Evolutionary conservation across 306 rosid genomes (phyloP), one percentile per base, ranked within the genome.

Genomic region (Ormosia emarginata): DNA sequence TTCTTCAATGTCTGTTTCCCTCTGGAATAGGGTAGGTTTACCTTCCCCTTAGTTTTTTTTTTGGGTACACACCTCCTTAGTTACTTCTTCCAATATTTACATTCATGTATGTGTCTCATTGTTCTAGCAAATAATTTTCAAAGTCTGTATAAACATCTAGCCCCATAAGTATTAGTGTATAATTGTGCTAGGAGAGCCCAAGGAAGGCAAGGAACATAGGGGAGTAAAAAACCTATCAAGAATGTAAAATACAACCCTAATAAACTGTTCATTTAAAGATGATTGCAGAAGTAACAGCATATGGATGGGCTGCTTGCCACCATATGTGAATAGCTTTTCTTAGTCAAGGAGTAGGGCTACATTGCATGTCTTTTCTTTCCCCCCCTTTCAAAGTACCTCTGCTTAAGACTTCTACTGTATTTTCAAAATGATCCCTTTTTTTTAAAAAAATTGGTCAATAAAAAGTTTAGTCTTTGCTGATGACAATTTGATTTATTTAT

Each of bases 1-100:
- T 93, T 84, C 95, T 93, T 87, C 95, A 88, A 66, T 95, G 97
- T 84, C 44, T 85, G 30, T 91, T 91, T 83, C 90, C 91, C 65
- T 89, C 95, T 46, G 94, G 97, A 75, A 89, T 89, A 72, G 93
- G 86, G 97, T 94, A 36, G 67, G 67, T 65, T 77, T 79, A 46
- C 77, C 15, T 78, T 65, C 24, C 24, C 24, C 24, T 24, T 24
- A 24, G 24, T 24, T 24, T 24, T 24, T 24, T 24, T 24, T 24
- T 24, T 24, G 0, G 24, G 24, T 24, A 24, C 24, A 24, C 24
- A 24, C 24, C 24, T 78, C 61, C 53, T 41, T 49, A 5, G 39
- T 49, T 52, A 55, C 55, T 67, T 49, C 53, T 67, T 59, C 46
- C 63, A 39, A 32, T 74, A 50, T 52, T 30, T 61, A 13, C 44